These are phyloP conservation scores for Phialophora expanda DNA, from an alignment of 2,329 filamentous ascomycete genomes.

Conservation along the genomic window DNA sequence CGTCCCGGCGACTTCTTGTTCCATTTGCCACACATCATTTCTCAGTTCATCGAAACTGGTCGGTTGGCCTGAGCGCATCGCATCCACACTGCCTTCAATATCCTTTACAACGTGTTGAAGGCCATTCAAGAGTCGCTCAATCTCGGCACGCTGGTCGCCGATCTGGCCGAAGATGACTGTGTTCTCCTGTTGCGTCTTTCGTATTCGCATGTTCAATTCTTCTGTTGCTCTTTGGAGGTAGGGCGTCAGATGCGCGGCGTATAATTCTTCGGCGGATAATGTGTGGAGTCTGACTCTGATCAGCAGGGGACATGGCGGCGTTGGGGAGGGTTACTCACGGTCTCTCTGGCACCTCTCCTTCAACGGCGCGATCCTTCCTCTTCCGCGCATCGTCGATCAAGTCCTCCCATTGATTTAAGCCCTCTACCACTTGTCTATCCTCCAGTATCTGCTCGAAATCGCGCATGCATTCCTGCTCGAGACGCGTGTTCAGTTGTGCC, in stretches of 20 bases:
- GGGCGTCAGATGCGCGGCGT: conserved; percentile 64
- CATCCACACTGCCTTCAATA: conserved; percentile 57
- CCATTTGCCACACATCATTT: conserved; percentile 51
- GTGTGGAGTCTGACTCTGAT: conserved; percentile 59
- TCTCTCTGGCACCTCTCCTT: conserved; percentile 33
- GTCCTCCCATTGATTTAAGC: conserved; percentile 66
- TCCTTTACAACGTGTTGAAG: conserved; percentile 64
- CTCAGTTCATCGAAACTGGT: conserved; percentile 44
- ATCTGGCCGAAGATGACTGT: conserved; percentile 58
- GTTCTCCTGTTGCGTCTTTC: conserved; percentile 59
- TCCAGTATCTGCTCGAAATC: conserved; percentile 67
- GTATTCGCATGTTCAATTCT: conserved; percentile 57
- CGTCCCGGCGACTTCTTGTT: conserved; percentile 48
- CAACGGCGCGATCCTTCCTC: conserved; percentile 52
- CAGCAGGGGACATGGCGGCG: conserved; percentile 7
- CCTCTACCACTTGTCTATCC: conserved; percentile 61
- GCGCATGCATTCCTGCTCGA: conserved; percentile 62
- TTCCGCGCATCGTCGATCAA: conserved; percentile 63
- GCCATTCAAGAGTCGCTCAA: conserved; percentile 59
- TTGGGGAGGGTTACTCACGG: conserved; percentile 22
- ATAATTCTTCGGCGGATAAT: conserved; percentile 61
- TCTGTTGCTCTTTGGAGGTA: conserved; percentile 58
- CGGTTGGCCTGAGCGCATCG: conserved; percentile 46
- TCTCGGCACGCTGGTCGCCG: conserved; percentile 61
- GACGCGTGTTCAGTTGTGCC: conserved; percentile 62